Evolutionary conservation across 2,329 filamentous ascomycete genomes (phyloP), one percentile per base, ranked within the genome.

Genomic region (Xylaria sp.): DNA sequence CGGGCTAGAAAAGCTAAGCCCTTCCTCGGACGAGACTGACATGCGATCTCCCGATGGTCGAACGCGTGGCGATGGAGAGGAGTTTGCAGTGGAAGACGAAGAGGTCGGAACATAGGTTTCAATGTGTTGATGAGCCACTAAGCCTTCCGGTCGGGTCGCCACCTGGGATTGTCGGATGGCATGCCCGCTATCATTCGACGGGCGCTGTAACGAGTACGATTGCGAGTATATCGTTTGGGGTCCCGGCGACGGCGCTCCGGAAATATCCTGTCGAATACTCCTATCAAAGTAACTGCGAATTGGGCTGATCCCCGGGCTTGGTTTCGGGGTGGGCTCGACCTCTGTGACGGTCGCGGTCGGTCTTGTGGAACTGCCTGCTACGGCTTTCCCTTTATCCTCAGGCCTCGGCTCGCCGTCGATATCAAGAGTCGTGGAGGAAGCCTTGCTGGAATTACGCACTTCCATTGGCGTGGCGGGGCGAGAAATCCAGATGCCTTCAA

Each of bases 401-500:
- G 68, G 68, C 60, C 67, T 73, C 27, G 49, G 33, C 21, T 68
- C 71, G 31, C 52, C 54, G 33, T 70, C 69, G 27, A 66, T 58
- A 13, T 68, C 67, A 15, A 70, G 58, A 2, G 69, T 66, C 0
- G 67, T 68, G 5, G 69, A 68, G 3, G 69, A 70, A 15, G 69
- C 64, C 29, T 70, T 63, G 35, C 68, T 70, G 17, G 69, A 60
- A 11, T 60, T 70, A 21, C 63, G 63, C 11, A 62, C 31, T 23
- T 69, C 71, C 38, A 68, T 58, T 3, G 80, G 78, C 10, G 79
- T 80, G 9, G 78, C 76, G 44, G 82, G 80, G 53, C 80, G 79
- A 23, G 87, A 88, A 51, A 90, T 86, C 88, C 90, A 92, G 52
- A 97, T 93, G 3, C 92, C 93, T 66, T 96, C 91, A 7, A 96